Evolutionary conservation across 1,284 basidiomycete species (phyloP).

Genomic region (Ustilago cynodontis): DNA sequence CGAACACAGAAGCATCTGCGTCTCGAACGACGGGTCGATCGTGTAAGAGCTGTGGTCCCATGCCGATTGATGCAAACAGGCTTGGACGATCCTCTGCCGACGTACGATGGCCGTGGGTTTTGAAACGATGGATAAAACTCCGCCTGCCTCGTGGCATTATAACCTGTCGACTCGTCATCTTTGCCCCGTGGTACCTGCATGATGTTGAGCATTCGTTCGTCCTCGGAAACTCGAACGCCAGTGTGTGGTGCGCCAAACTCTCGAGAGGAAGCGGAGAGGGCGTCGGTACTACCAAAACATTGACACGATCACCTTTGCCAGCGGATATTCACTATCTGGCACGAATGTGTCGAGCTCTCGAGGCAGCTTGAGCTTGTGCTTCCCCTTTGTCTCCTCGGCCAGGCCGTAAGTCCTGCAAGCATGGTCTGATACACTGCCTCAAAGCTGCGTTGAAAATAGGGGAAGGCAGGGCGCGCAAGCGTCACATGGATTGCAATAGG

Average conservation of each 20-base stretch:
- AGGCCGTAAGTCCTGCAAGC: neutral
- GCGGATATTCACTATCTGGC: too few species aligned
- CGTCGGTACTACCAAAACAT: too few species aligned
- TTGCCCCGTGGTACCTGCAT: constrained; percentile 3
- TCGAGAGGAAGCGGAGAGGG: too few species aligned
- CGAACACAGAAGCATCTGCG: neutral
- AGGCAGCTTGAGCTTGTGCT: neutral
- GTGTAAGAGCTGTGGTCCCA: neutral
- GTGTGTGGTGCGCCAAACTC: too few species aligned
- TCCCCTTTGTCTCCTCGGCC: neutral
- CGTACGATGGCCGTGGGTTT: constrained; percentile 14
- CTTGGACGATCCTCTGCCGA: constrained; percentile 5
- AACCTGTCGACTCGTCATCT: neutral
- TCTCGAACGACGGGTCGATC: neutral
- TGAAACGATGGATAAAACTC: constrained; percentile 7
- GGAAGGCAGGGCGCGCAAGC: neutral
- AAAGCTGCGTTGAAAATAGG: neutral
- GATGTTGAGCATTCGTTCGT: neutral
- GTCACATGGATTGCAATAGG: neutral
- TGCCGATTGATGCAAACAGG: neutral
- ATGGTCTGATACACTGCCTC: neutral
- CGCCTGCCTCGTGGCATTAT: constrained; percentile 11
- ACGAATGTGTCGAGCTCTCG: too few species aligned
- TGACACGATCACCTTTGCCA: too few species aligned
- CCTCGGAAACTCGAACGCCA: neutral